A percentile compares a stretch with the other conserved stretches of the same genome.
Conservation (phyloP, 202 grass and related monocot species). For the Schoenoplectus triqueter region DNA sequence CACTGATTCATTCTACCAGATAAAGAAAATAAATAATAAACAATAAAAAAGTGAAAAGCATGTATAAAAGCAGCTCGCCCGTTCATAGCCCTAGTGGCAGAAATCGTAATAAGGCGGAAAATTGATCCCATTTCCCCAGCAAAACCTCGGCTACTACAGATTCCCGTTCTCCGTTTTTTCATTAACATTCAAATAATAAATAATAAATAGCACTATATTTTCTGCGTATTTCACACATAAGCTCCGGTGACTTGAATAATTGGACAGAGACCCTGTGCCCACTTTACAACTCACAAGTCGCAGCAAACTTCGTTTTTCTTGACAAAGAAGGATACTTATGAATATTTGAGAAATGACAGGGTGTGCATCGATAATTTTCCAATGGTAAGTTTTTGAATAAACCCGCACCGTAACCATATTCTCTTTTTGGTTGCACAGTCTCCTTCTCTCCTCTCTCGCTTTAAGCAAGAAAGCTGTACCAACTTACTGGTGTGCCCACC, state of each 20-base stretch:
- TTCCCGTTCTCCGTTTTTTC: not conserved
- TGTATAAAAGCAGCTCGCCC: not conserved
- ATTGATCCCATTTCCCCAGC: slow-evolving; percentile 8
- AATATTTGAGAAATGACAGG: not conserved
- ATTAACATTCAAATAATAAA: not conserved
- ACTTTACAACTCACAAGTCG: not conserved
- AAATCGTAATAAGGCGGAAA: slow-evolving; percentile 29
- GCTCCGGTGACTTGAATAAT: not conserved
- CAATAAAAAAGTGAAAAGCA: not conserved
- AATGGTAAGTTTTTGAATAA: not conserved
- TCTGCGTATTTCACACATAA: not conserved
- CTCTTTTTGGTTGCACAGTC: slow-evolving; percentile 28
- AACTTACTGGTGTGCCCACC: slow-evolving; percentile 20
- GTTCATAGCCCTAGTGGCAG: slow-evolving; percentile 18
- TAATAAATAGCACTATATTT: not conserved
- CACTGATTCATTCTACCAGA: not conserved
- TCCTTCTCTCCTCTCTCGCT: slow-evolving; percentile 24
- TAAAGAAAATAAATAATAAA: not conserved
- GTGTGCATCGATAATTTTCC: slow-evolving; percentile 8
- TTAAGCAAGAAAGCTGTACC: slow-evolving; percentile 35
- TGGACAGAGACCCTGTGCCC: not conserved
- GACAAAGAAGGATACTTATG: not conserved
- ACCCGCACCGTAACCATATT: slow-evolving; percentile 30
- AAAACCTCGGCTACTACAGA: not conserved
- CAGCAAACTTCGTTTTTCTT: not conserved